Evolutionary conservation across 768 basidiomycete species (phyloP).

Genomic region (Termitomyces sp.): DNA sequence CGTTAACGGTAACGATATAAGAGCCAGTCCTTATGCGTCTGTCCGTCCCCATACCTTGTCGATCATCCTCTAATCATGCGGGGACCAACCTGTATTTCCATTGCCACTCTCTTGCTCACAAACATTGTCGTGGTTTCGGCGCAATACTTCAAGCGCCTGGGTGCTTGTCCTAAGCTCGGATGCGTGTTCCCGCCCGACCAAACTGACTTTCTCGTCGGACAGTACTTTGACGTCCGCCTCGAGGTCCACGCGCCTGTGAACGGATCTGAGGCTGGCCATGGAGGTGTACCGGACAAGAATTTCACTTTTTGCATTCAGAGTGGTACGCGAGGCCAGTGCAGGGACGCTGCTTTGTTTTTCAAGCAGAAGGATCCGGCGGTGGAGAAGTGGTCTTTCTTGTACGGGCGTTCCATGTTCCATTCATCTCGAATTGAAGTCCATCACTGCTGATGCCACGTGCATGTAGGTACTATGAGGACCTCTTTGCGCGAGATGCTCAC

Average conservation of each 20-base stretch:
- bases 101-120: background rate
- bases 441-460: background rate
- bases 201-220: slow-evolving; percentile 36
- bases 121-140: slow-evolving; percentile 15
- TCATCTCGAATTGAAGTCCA: background rate
- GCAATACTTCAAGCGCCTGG: slow-evolving; percentile 35
- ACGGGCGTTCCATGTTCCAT: slow-evolving; percentile 6
- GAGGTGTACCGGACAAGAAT: slow-evolving; percentile 30
- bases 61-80: background rate
- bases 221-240: slow-evolving; percentile 36
- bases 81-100: background rate
- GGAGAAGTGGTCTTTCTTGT: slow-evolving; percentile 39
- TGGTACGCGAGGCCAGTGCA: slow-evolving; percentile 22
- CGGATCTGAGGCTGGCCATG: slow-evolving; percentile 28
- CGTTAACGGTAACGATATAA: background rate
- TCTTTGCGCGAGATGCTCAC: slow-evolving; percentile 34
- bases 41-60: background rate
- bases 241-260: slow-evolving; percentile 39
- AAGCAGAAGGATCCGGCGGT: slow-evolving; percentile 23
- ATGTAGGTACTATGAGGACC: slow-evolving; percentile 35
- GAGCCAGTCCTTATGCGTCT: too few species aligned
- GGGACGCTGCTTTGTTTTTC: slow-evolving; percentile 32
- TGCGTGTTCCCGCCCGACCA: slow-evolving; percentile 41
- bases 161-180: slow-evolving; percentile 34
- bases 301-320: slow-evolving; percentile 35